phyloP scores from a whole-genome alignment of 805 yeast genomes.

The Candida glaebosa region DNA sequence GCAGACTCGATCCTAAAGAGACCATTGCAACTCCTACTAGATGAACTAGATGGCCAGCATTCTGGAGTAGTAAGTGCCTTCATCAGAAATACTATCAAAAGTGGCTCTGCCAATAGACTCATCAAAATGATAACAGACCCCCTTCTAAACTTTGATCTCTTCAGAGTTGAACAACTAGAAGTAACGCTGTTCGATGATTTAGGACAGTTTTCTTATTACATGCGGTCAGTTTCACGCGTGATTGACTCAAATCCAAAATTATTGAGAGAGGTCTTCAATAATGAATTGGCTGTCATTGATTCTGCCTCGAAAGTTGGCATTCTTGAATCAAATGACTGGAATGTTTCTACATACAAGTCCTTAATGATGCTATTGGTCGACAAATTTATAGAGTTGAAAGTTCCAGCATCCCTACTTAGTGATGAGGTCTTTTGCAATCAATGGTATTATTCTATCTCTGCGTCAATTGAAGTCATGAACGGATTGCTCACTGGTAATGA shows the following conservation, averaged over 20 bases:
- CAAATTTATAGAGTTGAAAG: constrained; percentile 39
- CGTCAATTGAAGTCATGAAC: constrained; percentile 40
- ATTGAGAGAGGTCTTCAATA: constrained; percentile 47
- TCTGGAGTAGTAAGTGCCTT: constrained; percentile 46
- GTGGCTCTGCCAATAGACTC: constrained; percentile 59
- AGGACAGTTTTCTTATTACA: constrained; percentile 58
- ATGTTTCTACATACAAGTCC: constrained; percentile 59
- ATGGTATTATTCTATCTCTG: constrained; percentile 28
- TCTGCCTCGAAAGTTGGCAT: constrained; percentile 39
- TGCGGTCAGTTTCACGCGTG: constrained; percentile 51
- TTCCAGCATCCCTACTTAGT: constrained; percentile 16
- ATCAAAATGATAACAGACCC: constrained; percentile 59
- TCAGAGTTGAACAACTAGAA: constrained; percentile 22
- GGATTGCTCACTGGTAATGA: constrained; percentile 57
- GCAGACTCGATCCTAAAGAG: constrained; percentile 48
- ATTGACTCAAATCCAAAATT: constrained; percentile 42
- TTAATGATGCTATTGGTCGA: constrained; percentile 45
- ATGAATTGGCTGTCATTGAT: constrained; percentile 59
- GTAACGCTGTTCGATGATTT: constrained; percentile 54
- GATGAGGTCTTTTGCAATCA: constrained; percentile 14
- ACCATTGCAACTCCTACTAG: constrained; percentile 67
- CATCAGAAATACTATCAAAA: constrained; percentile 37
- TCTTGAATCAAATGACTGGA: constrained; percentile 43
- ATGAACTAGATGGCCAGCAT: constrained; percentile 51
- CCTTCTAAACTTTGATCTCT: constrained; percentile 38